Conservation (phyloP, 352 stramenopile genomes). For the Phytophthora multivora region DNA sequence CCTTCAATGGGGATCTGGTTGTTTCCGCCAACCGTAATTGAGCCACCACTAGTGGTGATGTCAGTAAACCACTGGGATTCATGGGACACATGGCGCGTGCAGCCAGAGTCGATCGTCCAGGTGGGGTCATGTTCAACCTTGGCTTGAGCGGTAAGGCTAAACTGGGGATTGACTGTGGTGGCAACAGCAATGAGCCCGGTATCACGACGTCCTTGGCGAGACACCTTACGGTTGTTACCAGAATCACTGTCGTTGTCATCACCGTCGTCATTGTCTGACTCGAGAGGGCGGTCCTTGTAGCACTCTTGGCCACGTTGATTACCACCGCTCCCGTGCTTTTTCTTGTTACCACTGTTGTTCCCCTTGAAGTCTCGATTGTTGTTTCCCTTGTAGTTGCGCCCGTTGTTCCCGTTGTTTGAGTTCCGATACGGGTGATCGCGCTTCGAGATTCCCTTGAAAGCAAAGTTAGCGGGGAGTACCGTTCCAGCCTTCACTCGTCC, state of each 20-base stretch:
- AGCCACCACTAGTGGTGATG: slow-evolving; percentile 5
- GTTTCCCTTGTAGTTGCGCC: too few relatives aligned
- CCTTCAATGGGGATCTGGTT: slow-evolving; percentile 11
- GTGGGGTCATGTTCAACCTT: not conserved
- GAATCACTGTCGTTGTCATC: not conserved
- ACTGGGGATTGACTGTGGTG: not conserved
- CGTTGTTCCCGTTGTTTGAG: not conserved
- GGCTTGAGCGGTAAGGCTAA: slow-evolving; percentile 1
- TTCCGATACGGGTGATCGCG: slow-evolving; percentile 4
- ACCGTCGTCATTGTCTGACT: not conserved
- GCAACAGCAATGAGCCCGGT: slow-evolving; percentile 4
- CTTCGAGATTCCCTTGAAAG: slow-evolving; percentile 1
- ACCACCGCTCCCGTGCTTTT: too few relatives aligned
- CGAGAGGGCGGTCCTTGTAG: too few relatives aligned
- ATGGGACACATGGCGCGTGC: slow-evolving; percentile 16
- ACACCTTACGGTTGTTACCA: slow-evolving; percentile 2
- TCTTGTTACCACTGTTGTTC: too few relatives aligned
- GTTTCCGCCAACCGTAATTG: slow-evolving; percentile 24
- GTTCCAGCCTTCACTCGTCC: not conserved
- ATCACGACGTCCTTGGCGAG: slow-evolving; percentile 7
- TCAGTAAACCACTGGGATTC: slow-evolving; percentile 16
- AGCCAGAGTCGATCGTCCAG: slow-evolving; percentile 22
- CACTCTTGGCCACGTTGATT: too few relatives aligned
- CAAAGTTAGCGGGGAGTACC: slow-evolving; percentile 4
- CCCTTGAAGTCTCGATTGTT: too few relatives aligned